Evolutionary conservation across 2,329 filamentous ascomycete species (phyloP).

Genomic region (Thelonectria blattea): DNA sequence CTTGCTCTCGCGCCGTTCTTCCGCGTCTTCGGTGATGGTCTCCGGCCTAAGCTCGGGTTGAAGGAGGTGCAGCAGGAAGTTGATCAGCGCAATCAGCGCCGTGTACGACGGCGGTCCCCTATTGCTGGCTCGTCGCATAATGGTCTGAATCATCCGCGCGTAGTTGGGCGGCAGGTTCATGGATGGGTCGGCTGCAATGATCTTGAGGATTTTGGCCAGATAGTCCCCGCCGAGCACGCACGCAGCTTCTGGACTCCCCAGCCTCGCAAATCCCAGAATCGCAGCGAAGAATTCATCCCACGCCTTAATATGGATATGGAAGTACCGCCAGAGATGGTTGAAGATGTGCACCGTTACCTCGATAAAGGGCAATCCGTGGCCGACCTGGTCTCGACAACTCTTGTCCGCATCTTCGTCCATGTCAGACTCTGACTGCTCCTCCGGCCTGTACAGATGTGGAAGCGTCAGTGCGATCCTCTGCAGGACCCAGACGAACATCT

Average conservation of each 20-base stretch:
- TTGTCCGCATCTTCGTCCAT: slow-evolving; percentile 40
- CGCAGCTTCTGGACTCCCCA: slow-evolving; percentile 64
- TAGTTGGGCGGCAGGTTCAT: slow-evolving; percentile 62
- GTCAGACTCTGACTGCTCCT: slow-evolving; percentile 28
- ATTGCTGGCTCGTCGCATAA: slow-evolving; percentile 55
- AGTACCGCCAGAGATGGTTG: slow-evolving; percentile 63
- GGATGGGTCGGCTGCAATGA: slow-evolving; percentile 64
- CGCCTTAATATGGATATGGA: slow-evolving; percentile 66
- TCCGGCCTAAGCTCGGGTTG: slow-evolving; percentile 45
- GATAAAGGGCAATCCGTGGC: slow-evolving; percentile 39
- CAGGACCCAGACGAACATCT: slow-evolving; percentile 60
- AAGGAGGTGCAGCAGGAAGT: slow-evolving; percentile 52
- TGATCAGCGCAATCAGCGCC: slow-evolving; percentile 57
- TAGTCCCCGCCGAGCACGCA: slow-evolving; percentile 67
- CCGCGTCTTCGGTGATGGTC: slow-evolving; percentile 47
- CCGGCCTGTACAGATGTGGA: slow-evolving; percentile 54
- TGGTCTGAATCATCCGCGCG: slow-evolving; percentile 56
- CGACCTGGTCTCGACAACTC: slow-evolving; percentile 5
- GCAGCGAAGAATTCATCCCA: slow-evolving; percentile 81
- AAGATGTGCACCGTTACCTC: slow-evolving; percentile 55
- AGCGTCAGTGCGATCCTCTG: slow-evolving; percentile 55
- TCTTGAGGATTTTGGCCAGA: slow-evolving; percentile 62
- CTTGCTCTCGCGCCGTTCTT: slow-evolving; percentile 47
- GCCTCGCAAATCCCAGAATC: slow-evolving; percentile 67
- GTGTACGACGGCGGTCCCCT: slow-evolving; percentile 61